Evolutionary conservation across 148 eudicot species (phyloP).

Genomic region (Rhododendron henanense): DNA sequence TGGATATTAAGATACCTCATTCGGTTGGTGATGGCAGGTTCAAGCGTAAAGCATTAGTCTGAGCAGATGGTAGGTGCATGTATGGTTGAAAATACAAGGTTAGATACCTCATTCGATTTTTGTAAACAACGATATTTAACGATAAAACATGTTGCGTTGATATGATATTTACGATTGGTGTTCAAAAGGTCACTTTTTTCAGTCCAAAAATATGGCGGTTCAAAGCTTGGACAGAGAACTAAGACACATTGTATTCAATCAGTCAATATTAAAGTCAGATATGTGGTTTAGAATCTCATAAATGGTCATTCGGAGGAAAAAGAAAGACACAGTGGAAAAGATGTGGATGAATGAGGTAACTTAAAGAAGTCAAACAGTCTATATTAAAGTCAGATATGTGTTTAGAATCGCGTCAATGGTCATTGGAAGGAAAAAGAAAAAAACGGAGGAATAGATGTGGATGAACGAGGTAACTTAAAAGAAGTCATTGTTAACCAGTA

Average conservation of each 20-base stretch:
- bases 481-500: background rate
- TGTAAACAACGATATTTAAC: background rate
- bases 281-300: background rate
- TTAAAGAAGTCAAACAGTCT: background rate
- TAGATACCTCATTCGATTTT: background rate
- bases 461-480: background rate
- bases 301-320: background rate
- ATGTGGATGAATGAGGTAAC: background rate
- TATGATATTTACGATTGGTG: background rate
- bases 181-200: background rate
- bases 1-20: too few relatives aligned
- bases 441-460: background rate
- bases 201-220: background rate
- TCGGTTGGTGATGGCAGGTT: too few relatives aligned
- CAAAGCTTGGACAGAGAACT: background rate
- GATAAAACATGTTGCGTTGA: background rate
- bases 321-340: background rate
- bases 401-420: background rate
- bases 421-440: background rate
- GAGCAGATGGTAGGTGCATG: background rate
- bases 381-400: background rate
- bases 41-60: too few relatives aligned
- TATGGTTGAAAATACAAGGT: background rate
- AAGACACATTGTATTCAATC: background rate
- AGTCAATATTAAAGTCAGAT: background rate